Evolutionary conservation across 1,139 yeast genomes (phyloP).

Genomic region (Candida smagusa): DNA sequence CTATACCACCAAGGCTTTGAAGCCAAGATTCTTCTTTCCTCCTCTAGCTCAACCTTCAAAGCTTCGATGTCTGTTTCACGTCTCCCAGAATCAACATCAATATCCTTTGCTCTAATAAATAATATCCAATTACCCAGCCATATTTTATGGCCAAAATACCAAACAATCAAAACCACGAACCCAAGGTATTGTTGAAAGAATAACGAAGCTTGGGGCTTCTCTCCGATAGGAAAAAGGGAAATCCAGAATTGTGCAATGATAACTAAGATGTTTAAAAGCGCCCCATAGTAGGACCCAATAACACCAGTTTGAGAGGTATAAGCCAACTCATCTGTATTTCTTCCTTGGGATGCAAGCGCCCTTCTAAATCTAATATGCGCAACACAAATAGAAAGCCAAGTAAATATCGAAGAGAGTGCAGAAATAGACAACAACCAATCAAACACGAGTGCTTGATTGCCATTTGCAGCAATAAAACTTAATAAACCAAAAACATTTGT

Average conservation of each 20-base stretch:
- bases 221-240: constrained; percentile 40
- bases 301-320: constrained; percentile 55
- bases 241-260: constrained; percentile 52
- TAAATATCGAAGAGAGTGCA: constrained; percentile 37
- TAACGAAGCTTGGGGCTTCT: constrained; percentile 28
- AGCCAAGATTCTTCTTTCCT: constrained; percentile 52
- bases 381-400: constrained; percentile 38
- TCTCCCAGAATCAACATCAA: constrained; percentile 71
- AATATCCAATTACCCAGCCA: constrained; percentile 37
- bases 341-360: constrained; percentile 28
- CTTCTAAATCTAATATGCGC: constrained; percentile 38
- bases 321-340: constrained; percentile 49
- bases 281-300: constrained; percentile 52
- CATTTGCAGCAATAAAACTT: constrained; percentile 30
- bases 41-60: constrained; percentile 61
- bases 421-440: constrained; percentile 38
- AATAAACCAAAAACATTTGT: constrained; percentile 28
- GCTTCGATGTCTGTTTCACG: constrained; percentile 63
- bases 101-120: constrained; percentile 45
- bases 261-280: constrained; percentile 45
- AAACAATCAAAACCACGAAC: constrained; percentile 32
- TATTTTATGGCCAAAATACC: constrained; percentile 39
- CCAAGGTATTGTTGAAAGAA: constrained; percentile 40
- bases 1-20: constrained; percentile 53
- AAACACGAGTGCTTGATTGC: constrained; percentile 31